Base-by-base conservation (phyloP, 768 basidiomycete species). In the Piloderma croceum region DNA sequence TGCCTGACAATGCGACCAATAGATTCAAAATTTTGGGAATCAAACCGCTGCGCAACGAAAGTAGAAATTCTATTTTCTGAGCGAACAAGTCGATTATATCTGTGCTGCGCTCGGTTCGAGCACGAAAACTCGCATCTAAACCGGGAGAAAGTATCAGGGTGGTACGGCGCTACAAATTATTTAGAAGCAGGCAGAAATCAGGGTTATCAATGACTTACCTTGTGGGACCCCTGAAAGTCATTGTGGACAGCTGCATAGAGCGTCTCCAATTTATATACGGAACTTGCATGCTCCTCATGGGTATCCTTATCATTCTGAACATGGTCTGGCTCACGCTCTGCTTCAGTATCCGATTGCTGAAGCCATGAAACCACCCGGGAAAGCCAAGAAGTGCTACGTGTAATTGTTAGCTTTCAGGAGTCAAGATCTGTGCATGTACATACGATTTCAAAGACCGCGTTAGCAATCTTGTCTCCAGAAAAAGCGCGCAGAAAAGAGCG, bases 391-490 rank as follows among this genome's bases (percentile, higher is more conserved):
- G 54, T 49, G 10, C 59, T 61, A 24, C 6, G 17, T 27, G 17
- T 9, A 15, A 29, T 15, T 9, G n/a, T n/a, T n/a, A n/a, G n/a
- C n/a, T n/a, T n/a, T n/a, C n/a, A n/a, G n/a, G n/a, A n/a, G n/a
- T n/a, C n/a, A n/a, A n/a, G n/a, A 29, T 9, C 27, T 50, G 24
- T 17, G 23, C 17, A 39, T 62, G 13, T 20, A 56, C 77, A 31
- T 58, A 85, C 83, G 69, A 57, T 57, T 81, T 84, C 20, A 81
- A 54, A 1, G 83, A 83, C 36, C 75, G 69, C 1, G 77, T 79
- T 5, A 81, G 50, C 5, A 83, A 59, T 38, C 86, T 64, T 24
- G 84, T 72, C 51, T 85, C 79, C 2, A 75, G 67, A 37, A 88
- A 74, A 5, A 90, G 58, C 15, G 75, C 64, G 41, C 71, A 73